Evolutionary conservation across 2,329 filamentous ascomycete genomes (phyloP), one percentile per base, ranked within the genome.

Genomic region (Paraphoma chrysanthemicola): DNA sequence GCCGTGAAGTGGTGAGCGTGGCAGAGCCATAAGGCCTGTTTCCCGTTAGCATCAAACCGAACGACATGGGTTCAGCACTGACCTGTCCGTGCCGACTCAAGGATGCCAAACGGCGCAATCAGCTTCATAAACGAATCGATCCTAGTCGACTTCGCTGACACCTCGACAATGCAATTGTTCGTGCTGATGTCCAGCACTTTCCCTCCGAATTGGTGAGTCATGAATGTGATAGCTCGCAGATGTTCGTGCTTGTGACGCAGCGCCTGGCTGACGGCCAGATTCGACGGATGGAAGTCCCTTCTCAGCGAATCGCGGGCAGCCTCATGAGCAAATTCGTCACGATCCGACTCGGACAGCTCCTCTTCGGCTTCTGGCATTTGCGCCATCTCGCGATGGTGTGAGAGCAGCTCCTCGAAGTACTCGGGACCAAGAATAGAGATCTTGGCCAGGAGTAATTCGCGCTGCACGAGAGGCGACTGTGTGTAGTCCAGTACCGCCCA

Each of bases 401-500:
- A 90, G 65, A 97, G 88, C 54, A 99, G 86, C 81, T 99, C 95
- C 81, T 98, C 94, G 70, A 97, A 99, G 81, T 97, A 97, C 82
- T 99, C 95, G 6, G 95, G 95, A 0, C 95, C 95, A 38, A 99
- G 86, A 59, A 96, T 97, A 78, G 94, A 96, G 80, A 99, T 87
- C 84, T 99, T 99, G 70, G 95, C 94, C 38, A 99, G 87, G 8
- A 99, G 86, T 30, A 99, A 85, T 80, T 99, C 95, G 61, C 95
- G 90, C 85, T 99, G 95, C 17, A 99, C 95, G 23, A 99, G 87
- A 2, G 95, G 92, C 5, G 95, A 89, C 59, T 88, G 86, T 57
- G 93, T 98, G 81, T 99, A 99, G 80, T 99, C 95, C 55, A 99
- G 83, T 33, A 99, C 95, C 51, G 95, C 95, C 95, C 95, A 99